Evolutionary conservation across 1,284 basidiomycete genomes (phyloP).

Genomic region (Peniophora sp.): DNA sequence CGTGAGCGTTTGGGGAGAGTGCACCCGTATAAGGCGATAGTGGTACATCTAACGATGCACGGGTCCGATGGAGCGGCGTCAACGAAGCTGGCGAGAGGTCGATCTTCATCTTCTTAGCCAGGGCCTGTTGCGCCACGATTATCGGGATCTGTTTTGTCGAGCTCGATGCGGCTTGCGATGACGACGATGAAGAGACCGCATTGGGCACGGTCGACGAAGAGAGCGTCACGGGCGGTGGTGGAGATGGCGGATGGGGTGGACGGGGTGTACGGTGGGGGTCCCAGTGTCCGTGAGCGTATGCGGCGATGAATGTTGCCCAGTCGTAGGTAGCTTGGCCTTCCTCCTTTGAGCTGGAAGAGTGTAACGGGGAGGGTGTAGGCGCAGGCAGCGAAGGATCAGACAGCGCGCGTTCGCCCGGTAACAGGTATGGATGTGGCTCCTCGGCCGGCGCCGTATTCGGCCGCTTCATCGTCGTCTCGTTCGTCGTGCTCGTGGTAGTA

Average conservation of each 20-base stretch:
- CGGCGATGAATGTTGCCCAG: conserved; percentile 71
- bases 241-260: conserved; percentile 36
- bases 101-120: neutral
- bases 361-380: conserved; percentile 4
- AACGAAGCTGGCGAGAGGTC: neutral
- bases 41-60: conserved; percentile 50
- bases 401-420: no score
- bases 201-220: neutral
- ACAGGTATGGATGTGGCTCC: no score
- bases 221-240: neutral
- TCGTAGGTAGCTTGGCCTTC: conserved; percentile 39
- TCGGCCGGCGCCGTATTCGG: no score
- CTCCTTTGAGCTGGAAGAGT: conserved; percentile 1
- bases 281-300: conserved; percentile 75
- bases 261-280: conserved; percentile 72
- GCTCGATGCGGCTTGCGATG: neutral
- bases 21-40: conserved; percentile 22
- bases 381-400: conserved; percentile 2
- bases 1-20: conserved; percentile 18
- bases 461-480: no score
- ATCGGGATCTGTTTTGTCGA: no score
- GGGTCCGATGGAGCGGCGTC: conserved; percentile 35
- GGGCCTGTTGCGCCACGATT: no score
- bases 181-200: neutral
- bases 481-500: no score